Evolutionary conservation across 2,329 filamentous ascomycete genomes (phyloP).

Genomic region (Bipolaris cookei): DNA sequence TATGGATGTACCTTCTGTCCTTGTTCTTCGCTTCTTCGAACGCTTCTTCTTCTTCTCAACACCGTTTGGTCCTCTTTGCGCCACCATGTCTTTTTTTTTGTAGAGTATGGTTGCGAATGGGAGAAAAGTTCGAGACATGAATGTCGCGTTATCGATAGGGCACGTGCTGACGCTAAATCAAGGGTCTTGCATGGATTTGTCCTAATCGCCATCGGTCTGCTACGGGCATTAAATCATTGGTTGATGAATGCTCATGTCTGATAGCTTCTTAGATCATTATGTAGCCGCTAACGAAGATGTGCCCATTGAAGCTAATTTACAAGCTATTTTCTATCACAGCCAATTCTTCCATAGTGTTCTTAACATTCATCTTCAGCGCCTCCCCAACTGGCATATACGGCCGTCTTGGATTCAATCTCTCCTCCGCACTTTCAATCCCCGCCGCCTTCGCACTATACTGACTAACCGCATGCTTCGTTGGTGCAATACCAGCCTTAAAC

Average conservation of each 20-base stretch:
- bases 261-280: neutral
- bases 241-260: neutral
- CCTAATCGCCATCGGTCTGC: neutral
- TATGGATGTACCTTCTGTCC: slow-evolving; percentile 34
- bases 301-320: neutral
- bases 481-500: slow-evolving; percentile 70
- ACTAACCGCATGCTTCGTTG: slow-evolving; percentile 71
- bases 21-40: slow-evolving; percentile 39
- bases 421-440: slow-evolving; percentile 50
- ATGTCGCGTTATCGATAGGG: slow-evolving; percentile 29
- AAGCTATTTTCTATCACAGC: slow-evolving; percentile 34
- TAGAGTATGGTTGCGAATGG: slow-evolving; percentile 1
- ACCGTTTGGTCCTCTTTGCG: slow-evolving; percentile 22
- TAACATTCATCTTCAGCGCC: slow-evolving; percentile 32
- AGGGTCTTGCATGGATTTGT: slow-evolving; percentile 4
- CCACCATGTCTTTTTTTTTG: slow-evolving; percentile 27
- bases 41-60: slow-evolving; percentile 35
- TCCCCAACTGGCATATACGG: slow-evolving; percentile 40
- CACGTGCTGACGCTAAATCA: slow-evolving; percentile 14
- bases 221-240: neutral
- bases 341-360: slow-evolving; percentile 32
- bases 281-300: neutral
- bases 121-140: slow-evolving; percentile 35
- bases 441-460: slow-evolving; percentile 66
- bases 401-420: slow-evolving; percentile 35